These are phyloP conservation scores for Termitomyces bulborhizus DNA, from an alignment of 768 basidiomycete genomes.

Conservation along the genomic window DNA sequence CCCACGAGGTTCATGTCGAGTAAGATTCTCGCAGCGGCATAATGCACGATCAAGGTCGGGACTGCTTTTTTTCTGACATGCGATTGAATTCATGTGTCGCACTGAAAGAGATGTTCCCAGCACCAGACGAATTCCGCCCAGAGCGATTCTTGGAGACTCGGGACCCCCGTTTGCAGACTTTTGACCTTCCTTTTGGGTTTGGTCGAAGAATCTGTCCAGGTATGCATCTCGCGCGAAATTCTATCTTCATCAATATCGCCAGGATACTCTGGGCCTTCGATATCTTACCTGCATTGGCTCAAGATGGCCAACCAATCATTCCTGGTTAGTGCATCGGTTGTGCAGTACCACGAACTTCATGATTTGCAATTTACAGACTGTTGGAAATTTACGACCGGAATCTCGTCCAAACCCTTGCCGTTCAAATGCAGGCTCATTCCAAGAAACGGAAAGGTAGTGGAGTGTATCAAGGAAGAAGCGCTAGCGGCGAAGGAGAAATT, in stretches of 20 bases:
- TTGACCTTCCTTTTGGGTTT: conserved; percentile 34
- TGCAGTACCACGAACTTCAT: no score
- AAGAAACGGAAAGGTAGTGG: conserved; percentile 14
- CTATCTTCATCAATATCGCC: conserved; percentile 27
- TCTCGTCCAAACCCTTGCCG: conserved; percentile 25
- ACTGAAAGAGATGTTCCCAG: conserved; percentile 21
- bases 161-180: conserved; percentile 22
- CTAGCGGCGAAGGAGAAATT: conserved; percentile 12
- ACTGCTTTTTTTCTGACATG: not conserved
- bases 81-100: not conserved
- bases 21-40: conserved; percentile 18
- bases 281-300: conserved; percentile 17
- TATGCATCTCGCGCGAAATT: conserved; percentile 28
- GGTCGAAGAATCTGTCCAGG: conserved; percentile 33
- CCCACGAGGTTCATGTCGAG: not conserved
- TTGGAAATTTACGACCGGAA: conserved; percentile 22
- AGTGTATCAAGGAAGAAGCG: conserved; percentile 20
- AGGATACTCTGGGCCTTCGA: conserved; percentile 30
- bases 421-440: conserved; percentile 24
- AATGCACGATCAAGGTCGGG: conserved; percentile 24
- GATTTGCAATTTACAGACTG: not conserved
- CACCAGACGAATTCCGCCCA: conserved; percentile 29
- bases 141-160: conserved; percentile 32
- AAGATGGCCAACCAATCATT: conserved; percentile 6
- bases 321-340: not conserved